Base-by-base conservation (phyloP, 2,329 filamentous ascomycete species). In the Penicillium sp. region DNA sequence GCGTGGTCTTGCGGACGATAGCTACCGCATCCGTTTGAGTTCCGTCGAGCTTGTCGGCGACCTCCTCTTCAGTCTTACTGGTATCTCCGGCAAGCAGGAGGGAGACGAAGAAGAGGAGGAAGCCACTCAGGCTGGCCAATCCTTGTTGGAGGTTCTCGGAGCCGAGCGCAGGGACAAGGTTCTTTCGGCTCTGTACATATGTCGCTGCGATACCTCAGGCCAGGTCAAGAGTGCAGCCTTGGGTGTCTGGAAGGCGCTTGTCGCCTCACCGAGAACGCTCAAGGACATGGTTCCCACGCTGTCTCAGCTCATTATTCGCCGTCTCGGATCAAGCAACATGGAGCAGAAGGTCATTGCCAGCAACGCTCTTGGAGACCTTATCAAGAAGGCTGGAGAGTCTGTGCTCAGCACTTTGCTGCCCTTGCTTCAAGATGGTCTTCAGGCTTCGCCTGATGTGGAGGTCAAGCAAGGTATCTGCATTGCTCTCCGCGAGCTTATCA, bases 271-370 rank as follows among this genome's bases (percentile, higher is more conserved):
- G 32, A 87, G 87, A 63, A 97, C 90, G 15, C 86, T 99, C 67
- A 96, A 96, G 77, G 94, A 99, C 71, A 84, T 99, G 67, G 88
- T 97, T 45, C 93, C 94, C 42, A 97, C 91, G 1, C 86, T 99
- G 57, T 96, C 91, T 6, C 92, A 97, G 72, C 86, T 99, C 60
- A 88, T 99, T 65, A 97, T 99, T 71, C 86, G 90, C 56, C 89
- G 94, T 46, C 83, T 99, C 64, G 94, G 91, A 59, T 97, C 92
- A 72, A 89, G 92, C 44, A 97, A 97, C 69, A 92, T 96, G 87
- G 94, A 99, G 73, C 94, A 99, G 75, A 97, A 97, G 79, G 89
- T 96, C 65, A 99, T 99, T 79, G 94, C 95, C 62, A 93, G 93
- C 72, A 97, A 97, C 72, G 91, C 94, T 46, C 82, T 99, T 53